Conservation (phyloP, 768 basidiomycete genomes). For the Kwoniella dejecticola region DNA sequence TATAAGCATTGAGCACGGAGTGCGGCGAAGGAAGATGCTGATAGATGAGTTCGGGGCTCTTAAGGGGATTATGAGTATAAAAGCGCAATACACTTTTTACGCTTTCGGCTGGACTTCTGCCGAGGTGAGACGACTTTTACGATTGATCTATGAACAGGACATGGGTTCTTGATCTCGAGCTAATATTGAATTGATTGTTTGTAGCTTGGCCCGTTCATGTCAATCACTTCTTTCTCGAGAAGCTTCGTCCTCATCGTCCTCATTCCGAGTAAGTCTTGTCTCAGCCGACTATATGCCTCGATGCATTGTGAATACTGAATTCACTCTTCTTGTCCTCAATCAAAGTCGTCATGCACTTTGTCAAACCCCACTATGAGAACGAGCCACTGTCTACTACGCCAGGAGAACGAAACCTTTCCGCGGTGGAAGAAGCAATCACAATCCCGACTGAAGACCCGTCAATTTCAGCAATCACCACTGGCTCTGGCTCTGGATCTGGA, state of each 20-base stretch:
- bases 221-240: conserved; percentile 36
- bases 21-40: too few relatives aligned
- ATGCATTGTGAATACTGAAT: not conserved
- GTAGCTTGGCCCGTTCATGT: conserved; percentile 53
- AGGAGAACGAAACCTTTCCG: not conserved
- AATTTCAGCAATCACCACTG: conserved; percentile 1
- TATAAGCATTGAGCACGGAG: too few relatives aligned
- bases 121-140: conserved; percentile 32
- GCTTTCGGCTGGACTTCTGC: conserved; percentile 51
- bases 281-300: too few relatives aligned
- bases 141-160: not conserved
- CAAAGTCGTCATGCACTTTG: conserved; percentile 45
- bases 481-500: not conserved
- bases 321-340: not conserved
- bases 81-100: conserved; percentile 49
- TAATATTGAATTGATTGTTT: not conserved
- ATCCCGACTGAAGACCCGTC: not conserved
- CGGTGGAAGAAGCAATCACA: not conserved
- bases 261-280: conserved; percentile 43
- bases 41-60: not conserved
- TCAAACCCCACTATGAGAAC: conserved; percentile 44
- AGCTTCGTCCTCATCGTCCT: conserved; percentile 44
- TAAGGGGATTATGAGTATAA: conserved; percentile 46
- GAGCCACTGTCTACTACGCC: not conserved
- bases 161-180: too few relatives aligned